phyloP scores from a whole-genome alignment of 306 rosid genomes.

The Cucumis melo region DNA sequence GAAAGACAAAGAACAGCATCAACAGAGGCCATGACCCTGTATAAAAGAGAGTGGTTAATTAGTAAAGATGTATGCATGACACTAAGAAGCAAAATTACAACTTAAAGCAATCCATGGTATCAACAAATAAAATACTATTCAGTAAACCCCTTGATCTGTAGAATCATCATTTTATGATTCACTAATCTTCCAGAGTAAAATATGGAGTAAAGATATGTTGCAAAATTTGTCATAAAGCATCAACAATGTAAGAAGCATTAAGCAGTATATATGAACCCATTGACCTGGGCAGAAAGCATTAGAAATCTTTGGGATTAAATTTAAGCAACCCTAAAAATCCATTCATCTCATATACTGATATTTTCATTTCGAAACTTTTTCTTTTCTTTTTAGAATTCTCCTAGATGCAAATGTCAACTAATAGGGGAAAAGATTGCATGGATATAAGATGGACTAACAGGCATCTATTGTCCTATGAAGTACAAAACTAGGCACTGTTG shows the following conservation, averaged over 20 bases:
- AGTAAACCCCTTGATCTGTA: background rate
- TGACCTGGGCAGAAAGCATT: background rate
- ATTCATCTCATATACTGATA: background rate
- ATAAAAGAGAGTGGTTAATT: conserved; percentile 18
- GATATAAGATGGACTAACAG: background rate
- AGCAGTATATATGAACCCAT: background rate
- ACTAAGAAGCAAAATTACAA: background rate
- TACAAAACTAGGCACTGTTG: background rate
- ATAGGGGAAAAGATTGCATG: background rate
- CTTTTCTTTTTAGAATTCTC: background rate
- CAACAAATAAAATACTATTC: background rate
- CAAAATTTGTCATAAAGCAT: background rate
- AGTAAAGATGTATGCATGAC: conserved; percentile 13
- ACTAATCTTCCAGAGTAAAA: background rate
- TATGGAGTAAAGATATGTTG: background rate
- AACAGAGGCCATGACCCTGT: conserved; percentile 74
- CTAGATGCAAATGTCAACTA: background rate
- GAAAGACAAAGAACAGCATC: conserved; percentile 71
- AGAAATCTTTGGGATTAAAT: background rate
- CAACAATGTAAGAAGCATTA: background rate
- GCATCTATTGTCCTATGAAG: background rate
- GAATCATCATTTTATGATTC: background rate
- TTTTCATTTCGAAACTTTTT: background rate
- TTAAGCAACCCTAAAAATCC: background rate
- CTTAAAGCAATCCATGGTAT: background rate